Conservation (phyloP, 345 rosid genomes). For the Salix dunnii region DNA sequence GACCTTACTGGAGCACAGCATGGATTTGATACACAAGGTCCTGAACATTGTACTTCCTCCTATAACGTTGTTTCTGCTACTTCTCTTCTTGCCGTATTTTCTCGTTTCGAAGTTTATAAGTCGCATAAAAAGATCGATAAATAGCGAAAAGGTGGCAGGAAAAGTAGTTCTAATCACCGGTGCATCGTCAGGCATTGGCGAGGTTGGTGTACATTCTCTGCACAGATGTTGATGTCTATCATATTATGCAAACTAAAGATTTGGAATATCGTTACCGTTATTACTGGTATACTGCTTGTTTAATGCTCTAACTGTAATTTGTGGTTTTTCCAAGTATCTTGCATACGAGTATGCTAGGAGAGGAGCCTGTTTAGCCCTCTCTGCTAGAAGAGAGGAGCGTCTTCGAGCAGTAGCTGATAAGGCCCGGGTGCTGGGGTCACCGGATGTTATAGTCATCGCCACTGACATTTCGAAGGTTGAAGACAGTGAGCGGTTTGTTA, state of each 20-base stretch:
- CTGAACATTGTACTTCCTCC: background rate
- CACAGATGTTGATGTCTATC: too few relatives aligned
- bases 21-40: background rate
- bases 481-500: constrained; percentile 26
- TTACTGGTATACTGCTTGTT: too few relatives aligned
- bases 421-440: constrained; percentile 26
- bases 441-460: constrained; percentile 20
- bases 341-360: constrained; percentile 39
- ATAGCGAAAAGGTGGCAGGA: constrained; percentile 40
- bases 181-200: constrained; percentile 70
- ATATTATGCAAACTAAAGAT: too few relatives aligned
- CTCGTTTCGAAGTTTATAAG: constrained; percentile 36
- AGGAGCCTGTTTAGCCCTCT: constrained; percentile 38
- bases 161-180: constrained; percentile 65
- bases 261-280: too few relatives aligned
- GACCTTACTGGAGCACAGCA: background rate
- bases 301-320: background rate
- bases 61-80: background rate
- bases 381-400: constrained; percentile 29
- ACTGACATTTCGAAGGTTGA: constrained; percentile 27
- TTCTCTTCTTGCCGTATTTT: constrained; percentile 38
- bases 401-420: constrained; percentile 19
- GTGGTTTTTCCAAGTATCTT: constrained; percentile 21
- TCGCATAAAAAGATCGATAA: constrained; percentile 29
- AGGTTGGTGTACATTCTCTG: constrained; percentile 23